Evolutionary conservation across 306 rosid species (phyloP).

Genomic region (Corylus avellana): DNA sequence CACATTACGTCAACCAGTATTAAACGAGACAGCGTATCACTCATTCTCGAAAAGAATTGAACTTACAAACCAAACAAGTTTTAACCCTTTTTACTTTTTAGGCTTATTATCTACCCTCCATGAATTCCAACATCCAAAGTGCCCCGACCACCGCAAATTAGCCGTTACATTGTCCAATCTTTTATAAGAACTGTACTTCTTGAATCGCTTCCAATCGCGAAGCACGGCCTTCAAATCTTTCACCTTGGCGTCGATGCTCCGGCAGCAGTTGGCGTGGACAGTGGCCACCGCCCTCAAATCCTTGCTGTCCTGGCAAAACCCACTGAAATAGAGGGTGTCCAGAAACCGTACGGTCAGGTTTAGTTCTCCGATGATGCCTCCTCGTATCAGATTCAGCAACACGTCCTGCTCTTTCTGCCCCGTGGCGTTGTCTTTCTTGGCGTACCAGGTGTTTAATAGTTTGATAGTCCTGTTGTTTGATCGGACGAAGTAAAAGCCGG

Average conservation of each 20-base stretch:
- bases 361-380: conserved; percentile 39
- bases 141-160: conserved; percentile 43
- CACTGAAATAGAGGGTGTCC: conserved; percentile 73
- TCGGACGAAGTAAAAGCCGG: conserved; percentile 66
- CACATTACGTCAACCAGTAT: not conserved
- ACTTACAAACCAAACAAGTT: not conserved
- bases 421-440: conserved; percentile 48
- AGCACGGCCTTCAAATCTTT: conserved; percentile 45
- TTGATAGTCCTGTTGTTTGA: conserved; percentile 70
- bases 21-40: not conserved
- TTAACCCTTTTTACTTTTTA: not conserved
- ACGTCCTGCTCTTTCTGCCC: conserved; percentile 83
- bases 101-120: conserved; percentile 33
- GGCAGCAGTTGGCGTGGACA: conserved; percentile 82
- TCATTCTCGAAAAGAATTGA: not conserved
- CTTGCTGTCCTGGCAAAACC: conserved; percentile 75
- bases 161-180: conserved; percentile 17
- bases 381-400: conserved; percentile 31
- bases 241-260: conserved; percentile 62
- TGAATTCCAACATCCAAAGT: conserved; percentile 47
- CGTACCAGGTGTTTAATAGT: conserved; percentile 66
- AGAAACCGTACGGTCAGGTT: conserved; percentile 66
- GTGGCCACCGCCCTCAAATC: conserved; percentile 57
- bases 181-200: conserved; percentile 14
- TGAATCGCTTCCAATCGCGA: conserved; percentile 71